Evolutionary conservation across 2,329 filamentous ascomycete species (phyloP).

Genomic region (Fusarium clavum): DNA sequence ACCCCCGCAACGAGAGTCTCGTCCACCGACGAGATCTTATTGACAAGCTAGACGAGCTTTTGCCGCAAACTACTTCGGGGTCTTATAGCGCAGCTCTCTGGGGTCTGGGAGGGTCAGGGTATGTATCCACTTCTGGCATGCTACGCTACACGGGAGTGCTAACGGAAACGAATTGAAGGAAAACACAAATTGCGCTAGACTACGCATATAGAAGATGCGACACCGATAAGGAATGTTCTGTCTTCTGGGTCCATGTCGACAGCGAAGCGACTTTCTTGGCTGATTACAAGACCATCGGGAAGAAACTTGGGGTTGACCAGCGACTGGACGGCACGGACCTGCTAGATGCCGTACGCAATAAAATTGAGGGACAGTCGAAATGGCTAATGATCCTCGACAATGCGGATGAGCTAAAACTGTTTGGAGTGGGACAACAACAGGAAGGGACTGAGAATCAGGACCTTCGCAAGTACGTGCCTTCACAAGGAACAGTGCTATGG

Average conservation of each 20-base stretch:
- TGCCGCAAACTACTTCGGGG: slow-evolving; percentile 21
- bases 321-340: slow-evolving; percentile 41
- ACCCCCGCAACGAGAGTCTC: slow-evolving; percentile 44
- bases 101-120: slow-evolving; percentile 48
- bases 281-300: slow-evolving; percentile 48
- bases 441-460: rapidly evolving
- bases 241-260: slow-evolving; percentile 54
- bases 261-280: slow-evolving; percentile 46
- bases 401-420: slow-evolving; percentile 9
- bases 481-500: not conserved
- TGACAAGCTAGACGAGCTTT: slow-evolving; percentile 30
- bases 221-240: slow-evolving; percentile 39
- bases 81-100: slow-evolving; percentile 42
- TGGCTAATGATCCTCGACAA: slow-evolving; percentile 26
- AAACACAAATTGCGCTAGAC: slow-evolving; percentile 52
- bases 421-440: not conserved
- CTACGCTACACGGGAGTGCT: not conserved
- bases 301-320: slow-evolving; percentile 37
- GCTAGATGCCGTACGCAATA: not conserved
- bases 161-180: slow-evolving; percentile 36
- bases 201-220: slow-evolving; percentile 47
- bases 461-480: not conserved
- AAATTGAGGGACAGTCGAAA: slow-evolving; percentile 2
- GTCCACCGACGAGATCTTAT: slow-evolving; percentile 39
- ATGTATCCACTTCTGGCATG: slow-evolving; percentile 3